phyloP scores from a whole-genome alignment of 768 basidiomycete species.

The Clitopilus passeckerianus region DNA sequence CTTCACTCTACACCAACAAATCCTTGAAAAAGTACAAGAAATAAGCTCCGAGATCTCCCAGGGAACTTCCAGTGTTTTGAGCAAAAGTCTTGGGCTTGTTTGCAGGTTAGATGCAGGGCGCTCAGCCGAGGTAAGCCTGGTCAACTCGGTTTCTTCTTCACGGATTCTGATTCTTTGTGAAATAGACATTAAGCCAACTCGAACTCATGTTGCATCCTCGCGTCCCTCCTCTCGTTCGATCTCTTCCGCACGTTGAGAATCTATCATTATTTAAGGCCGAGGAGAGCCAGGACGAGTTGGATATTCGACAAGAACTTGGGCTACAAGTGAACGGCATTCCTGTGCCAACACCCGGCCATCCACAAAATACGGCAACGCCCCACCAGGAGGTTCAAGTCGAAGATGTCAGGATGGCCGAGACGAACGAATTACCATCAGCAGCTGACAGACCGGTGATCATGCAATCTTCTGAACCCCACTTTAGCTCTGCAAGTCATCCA shows the following conservation, averaged over 20 bases:
- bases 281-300: constrained; percentile 59
- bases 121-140: constrained; percentile 9
- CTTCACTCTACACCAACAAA: constrained; percentile 36
- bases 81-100: constrained; percentile 56
- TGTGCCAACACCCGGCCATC: not conserved
- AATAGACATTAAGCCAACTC: constrained; percentile 29
- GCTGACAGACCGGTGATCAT: not conserved
- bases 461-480: not conserved
- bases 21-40: constrained; percentile 42
- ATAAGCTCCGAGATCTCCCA: constrained; percentile 44
- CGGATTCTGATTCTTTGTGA: not conserved
- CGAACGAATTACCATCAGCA: not conserved
- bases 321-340: constrained; percentile 16
- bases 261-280: constrained; percentile 59
- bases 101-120: constrained; percentile 16
- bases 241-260: constrained; percentile 57
- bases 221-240: constrained; percentile 67
- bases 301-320: constrained; percentile 35
- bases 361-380: not conserved
- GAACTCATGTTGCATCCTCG: constrained; percentile 76
- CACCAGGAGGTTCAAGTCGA: not conserved
- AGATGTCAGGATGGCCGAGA: not conserved
- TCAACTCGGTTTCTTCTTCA: not conserved
- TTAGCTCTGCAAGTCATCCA: not conserved
- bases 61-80: constrained; percentile 55